Percentiles rank a stretch among this genome's conserved stretches.
phyloP scores from a whole-genome alignment of 768 basidiomycete species.

The Boletus pseudo-olivaceus region DNA sequence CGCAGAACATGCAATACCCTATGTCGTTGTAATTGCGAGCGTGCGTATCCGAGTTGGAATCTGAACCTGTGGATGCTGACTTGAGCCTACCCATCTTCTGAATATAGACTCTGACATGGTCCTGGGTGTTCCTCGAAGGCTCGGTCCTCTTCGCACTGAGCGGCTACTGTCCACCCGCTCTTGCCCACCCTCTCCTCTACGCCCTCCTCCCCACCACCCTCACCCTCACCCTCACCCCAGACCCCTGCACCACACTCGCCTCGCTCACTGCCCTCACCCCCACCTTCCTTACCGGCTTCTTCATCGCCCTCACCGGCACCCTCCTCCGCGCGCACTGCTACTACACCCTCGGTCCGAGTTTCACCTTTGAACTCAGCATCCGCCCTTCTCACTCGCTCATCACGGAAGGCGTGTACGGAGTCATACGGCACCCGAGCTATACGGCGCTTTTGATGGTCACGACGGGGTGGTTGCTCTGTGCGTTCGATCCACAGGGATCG shows the following conservation, averaged over 20 bases:
- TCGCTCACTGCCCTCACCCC: too few species aligned
- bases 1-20: too few species aligned
- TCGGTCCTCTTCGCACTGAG: not conserved
- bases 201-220: not conserved
- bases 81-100: too few species aligned
- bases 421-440: slow-evolving; percentile 32
- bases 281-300: too few species aligned
- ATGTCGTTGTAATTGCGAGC: too few species aligned
- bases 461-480: too few species aligned
- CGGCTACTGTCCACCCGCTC: not conserved
- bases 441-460: too few species aligned
- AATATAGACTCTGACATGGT: too few species aligned
- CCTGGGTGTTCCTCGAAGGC: slow-evolving; percentile 9
- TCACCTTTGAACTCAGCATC: slow-evolving; percentile 26
- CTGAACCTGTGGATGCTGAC: too few species aligned
- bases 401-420: slow-evolving; percentile 22
- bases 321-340: slow-evolving; percentile 16
- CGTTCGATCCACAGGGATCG: not conserved
- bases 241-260: too few species aligned
- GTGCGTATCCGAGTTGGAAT: too few species aligned
- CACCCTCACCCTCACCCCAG: too few species aligned
- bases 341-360: slow-evolving; percentile 18
- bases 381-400: slow-evolving; percentile 22
- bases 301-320: not conserved
- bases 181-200: not conserved